phyloP scores from a whole-genome alignment of 2,329 filamentous ascomycete genomes.

The Nannizziopsis barbatae region DNA sequence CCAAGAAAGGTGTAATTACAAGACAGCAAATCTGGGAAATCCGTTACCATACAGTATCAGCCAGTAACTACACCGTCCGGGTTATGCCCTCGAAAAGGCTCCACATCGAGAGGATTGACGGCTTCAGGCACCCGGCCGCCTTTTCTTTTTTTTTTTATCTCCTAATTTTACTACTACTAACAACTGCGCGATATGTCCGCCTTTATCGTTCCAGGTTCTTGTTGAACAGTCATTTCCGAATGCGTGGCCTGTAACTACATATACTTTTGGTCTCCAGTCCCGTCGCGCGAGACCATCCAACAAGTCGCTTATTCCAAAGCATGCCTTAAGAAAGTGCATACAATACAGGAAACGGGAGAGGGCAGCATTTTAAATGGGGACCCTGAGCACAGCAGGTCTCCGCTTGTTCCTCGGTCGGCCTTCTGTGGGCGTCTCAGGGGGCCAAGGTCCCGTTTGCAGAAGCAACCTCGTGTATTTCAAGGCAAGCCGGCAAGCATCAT shows the following conservation, averaged over 20 bases:
- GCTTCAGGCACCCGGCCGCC: background rate
- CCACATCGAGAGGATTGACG: constrained; percentile 5
- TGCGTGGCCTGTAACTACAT: background rate
- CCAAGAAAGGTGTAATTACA: no score
- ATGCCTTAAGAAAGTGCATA: background rate
- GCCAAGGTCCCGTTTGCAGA: no score
- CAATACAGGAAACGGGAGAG: no score
- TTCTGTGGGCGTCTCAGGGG: no score
- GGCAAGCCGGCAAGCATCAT: no score
- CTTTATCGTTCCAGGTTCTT: background rate
- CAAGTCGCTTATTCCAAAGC: background rate
- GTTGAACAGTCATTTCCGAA: background rate
- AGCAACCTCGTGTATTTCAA: no score
- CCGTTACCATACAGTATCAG: background rate
- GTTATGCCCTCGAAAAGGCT: background rate
- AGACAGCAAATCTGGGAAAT: background rate
- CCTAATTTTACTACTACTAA: background rate
- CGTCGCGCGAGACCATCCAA: constrained; percentile 2
- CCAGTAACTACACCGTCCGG: background rate
- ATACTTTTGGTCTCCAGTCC: background rate
- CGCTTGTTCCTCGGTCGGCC: no score
- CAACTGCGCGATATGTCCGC: background rate
- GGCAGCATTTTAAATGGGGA: no score
- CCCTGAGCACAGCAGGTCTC: no score
- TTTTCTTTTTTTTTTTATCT: background rate